phyloP scores from a whole-genome alignment of 1,284 basidiomycete species.

The Leccinum variabile region DNA sequence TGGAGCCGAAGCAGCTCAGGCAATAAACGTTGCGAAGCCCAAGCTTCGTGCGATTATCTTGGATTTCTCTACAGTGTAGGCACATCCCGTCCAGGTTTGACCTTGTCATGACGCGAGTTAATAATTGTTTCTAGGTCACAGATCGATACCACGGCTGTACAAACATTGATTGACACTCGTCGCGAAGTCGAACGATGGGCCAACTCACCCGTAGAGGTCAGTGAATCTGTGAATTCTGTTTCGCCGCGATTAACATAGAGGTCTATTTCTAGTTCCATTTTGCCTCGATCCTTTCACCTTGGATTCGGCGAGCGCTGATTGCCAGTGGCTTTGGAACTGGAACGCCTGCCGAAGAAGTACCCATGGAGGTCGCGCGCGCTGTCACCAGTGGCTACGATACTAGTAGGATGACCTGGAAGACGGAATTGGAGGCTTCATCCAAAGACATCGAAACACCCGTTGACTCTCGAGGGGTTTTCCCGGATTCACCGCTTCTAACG shows the following conservation, averaged over 20 bases:
- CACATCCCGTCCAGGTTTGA: constrained; percentile 12
- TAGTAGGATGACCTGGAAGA: constrained; percentile 15
- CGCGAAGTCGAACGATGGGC: constrained; percentile 88
- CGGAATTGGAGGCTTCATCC: constrained; percentile 14
- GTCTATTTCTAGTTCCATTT: constrained; percentile 72
- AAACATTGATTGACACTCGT: constrained; percentile 88
- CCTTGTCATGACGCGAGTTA: constrained; percentile 1
- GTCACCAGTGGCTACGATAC: constrained; percentile 56
- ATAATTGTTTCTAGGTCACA: constrained; percentile 51
- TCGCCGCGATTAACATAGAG: neutral
- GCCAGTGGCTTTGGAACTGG: constrained; percentile 86
- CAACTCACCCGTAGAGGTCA: constrained; percentile 75
- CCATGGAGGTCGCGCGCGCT: constrained; percentile 72
- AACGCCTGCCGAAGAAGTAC: constrained; percentile 39
- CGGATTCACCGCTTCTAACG: constrained; percentile 45
- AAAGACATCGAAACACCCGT: constrained; percentile 42
- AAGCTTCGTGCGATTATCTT: constrained; percentile 83
- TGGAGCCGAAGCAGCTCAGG: constrained; percentile 47
- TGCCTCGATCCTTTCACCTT: constrained; percentile 85
- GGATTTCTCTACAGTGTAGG: constrained; percentile 87
- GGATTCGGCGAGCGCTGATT: constrained; percentile 88
- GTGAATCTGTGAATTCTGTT: constrained; percentile 5
- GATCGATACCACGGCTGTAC: constrained; percentile 86
- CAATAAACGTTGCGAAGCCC: constrained; percentile 61
- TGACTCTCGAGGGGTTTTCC: constrained; percentile 14